Evolutionary conservation across 2,329 filamentous ascomycete genomes (phyloP).

Genomic region (Colletotrichum orchidophilum): DNA sequence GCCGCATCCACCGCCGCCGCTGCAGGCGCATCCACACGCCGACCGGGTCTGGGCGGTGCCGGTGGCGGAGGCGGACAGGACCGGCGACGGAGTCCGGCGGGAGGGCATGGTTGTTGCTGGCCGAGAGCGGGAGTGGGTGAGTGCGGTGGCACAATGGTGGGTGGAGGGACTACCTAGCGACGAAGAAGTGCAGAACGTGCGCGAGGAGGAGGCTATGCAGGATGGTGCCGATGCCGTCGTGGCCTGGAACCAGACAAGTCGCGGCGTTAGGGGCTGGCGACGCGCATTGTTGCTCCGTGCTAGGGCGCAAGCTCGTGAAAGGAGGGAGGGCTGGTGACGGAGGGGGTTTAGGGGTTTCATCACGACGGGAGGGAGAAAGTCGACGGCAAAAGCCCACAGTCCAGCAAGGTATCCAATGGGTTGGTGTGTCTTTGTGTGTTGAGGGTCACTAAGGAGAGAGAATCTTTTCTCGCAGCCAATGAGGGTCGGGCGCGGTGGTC

Average conservation of each 20-base stretch:
- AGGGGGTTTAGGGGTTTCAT: constrained; percentile 29
- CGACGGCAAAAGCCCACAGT: constrained; percentile 7
- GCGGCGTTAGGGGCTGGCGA: constrained; percentile 21
- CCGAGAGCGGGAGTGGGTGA: constrained; percentile 12
- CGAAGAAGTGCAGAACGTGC: constrained; percentile 1
- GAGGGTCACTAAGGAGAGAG: constrained; percentile 25
- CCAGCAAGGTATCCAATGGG: neutral
- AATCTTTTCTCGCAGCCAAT: constrained; percentile 26
- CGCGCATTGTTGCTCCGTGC: constrained; percentile 25
- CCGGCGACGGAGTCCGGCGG: constrained; percentile 15
- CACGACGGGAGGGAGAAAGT: constrained; percentile 8
- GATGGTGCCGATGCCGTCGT: constrained; percentile 14
- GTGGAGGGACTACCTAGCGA: neutral
- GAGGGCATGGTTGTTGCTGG: neutral
- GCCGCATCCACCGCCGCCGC: constrained; percentile 42
- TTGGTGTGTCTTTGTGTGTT: constrained; percentile 18
- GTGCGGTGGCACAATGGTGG: neutral
- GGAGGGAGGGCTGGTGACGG: constrained; percentile 12
- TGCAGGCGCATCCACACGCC: constrained; percentile 46
- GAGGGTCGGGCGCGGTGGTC: constrained; percentile 15
- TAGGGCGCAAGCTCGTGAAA: constrained; percentile 25
- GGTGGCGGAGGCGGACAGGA: constrained; percentile 22
- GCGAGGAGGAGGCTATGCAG: constrained; percentile 16
- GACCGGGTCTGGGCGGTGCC: constrained; percentile 35
- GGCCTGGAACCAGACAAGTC: constrained; percentile 22